phyloP scores from a whole-genome alignment of 129 eudicot species.

The Pittosporum tobira region DNA sequence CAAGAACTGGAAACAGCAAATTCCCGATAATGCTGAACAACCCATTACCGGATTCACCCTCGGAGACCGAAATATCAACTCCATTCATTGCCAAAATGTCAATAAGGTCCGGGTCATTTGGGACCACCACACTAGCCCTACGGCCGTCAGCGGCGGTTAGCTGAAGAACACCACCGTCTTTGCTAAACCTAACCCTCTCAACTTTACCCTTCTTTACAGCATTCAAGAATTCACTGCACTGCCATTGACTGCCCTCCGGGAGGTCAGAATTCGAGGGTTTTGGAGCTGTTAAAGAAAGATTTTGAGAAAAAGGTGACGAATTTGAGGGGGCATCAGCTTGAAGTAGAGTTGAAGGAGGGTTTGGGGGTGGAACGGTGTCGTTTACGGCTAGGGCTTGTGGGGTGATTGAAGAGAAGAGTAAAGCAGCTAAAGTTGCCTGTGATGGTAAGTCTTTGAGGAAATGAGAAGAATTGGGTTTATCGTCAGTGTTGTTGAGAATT shows the following conservation, averaged over 20 bases:
- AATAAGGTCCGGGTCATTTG: slow-evolving; percentile 82
- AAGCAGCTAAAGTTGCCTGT: slow-evolving; percentile 55
- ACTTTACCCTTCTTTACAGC: slow-evolving; percentile 89
- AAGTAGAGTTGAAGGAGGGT: slow-evolving; percentile 25
- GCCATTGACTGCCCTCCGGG: slow-evolving; percentile 79
- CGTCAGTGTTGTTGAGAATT: slow-evolving; percentile 24
- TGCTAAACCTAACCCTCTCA: slow-evolving; percentile 74
- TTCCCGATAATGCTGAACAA: slow-evolving; percentile 64
- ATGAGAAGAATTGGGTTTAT: slow-evolving; percentile 23
- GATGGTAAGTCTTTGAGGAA: slow-evolving; percentile 21
- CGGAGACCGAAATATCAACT: slow-evolving; percentile 74
- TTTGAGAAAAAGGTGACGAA: slow-evolving; percentile 41
- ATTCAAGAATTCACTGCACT: slow-evolving; percentile 79
- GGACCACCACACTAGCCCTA: slow-evolving; percentile 60
- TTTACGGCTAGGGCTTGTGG: slow-evolving; percentile 57
- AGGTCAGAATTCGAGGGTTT: slow-evolving; percentile 55
- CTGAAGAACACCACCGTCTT: slow-evolving; percentile 69
- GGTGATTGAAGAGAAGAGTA: slow-evolving; percentile 46
- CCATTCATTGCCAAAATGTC: slow-evolving; percentile 89
- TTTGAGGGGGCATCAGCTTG: slow-evolving; percentile 30
- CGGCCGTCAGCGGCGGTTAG: slow-evolving; percentile 75
- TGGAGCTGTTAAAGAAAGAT: slow-evolving; percentile 55
- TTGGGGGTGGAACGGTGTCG: slow-evolving; percentile 28
- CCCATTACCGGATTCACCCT: slow-evolving; percentile 79
- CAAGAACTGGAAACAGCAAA: slow-evolving; percentile 58